Evolutionary conservation across 1,139 yeast genomes (phyloP), one percentile per base, ranked within the genome.

Genomic region (Saccharomyces hybrid): DNA sequence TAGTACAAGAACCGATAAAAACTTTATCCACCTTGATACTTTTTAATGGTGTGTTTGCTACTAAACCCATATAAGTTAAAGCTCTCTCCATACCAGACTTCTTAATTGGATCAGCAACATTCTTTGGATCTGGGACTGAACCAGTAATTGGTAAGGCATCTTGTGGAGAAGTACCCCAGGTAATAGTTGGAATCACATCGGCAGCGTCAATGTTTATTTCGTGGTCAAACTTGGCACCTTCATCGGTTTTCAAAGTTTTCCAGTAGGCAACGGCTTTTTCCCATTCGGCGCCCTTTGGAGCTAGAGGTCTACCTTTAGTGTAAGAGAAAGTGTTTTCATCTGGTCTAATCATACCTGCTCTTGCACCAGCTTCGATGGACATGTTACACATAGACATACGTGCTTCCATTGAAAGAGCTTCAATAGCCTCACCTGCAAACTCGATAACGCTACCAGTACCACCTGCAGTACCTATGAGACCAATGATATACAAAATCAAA

Each of bases 81-180:
- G 99, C 95, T 68, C 97, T 84, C 73, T 85, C 88, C 84, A 91
- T 86, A 66, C 96, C 95, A 13, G 86, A 78, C 68, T 82, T 84
- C 70, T 82, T 82, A 68, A 84, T 83, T 56, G 95, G 90, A 70
- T 91, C 96, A 23, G 73, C 61, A 14, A 82, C 82, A 55, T 74
- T 77, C 13, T 83, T 72, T 57, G 99, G 99, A 70, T 93, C 96
- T 51, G 99, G 99, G 46, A 91, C 96, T 27, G 73, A 67, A 28
- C 88, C 96, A 29, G 93, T 85, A 66, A 93, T 91, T 60, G 99
- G 98, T 61, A 93, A 78, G 48, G 98, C 98, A 70, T 93, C 99
- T 75, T 93, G 98, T 44, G 99, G 99, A 65, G 98, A 91, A 62
- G 95, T 93, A 77, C 99, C 99, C 99, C 99, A 93, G 16, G 99